phyloP scores from a whole-genome alignment of 805 yeast genomes.

The Wickerhamiella alocasiicola region DNA sequence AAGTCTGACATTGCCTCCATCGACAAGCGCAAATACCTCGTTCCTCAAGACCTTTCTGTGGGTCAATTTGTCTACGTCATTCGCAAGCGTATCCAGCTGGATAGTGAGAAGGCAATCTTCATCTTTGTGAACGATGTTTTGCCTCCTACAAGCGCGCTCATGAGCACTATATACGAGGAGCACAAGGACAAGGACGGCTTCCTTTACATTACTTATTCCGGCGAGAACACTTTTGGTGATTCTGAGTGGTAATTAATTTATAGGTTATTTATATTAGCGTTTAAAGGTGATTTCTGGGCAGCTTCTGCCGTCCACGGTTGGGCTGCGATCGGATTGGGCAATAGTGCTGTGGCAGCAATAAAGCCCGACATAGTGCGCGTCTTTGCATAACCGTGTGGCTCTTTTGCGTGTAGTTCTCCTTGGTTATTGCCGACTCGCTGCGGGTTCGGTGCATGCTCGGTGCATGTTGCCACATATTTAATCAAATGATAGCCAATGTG shows the following conservation, averaged over 20 bases:
- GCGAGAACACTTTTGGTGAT: conserved; percentile 90
- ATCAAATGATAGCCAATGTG: no score
- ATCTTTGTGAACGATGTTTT: conserved; percentile 92
- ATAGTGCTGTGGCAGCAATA: no score
- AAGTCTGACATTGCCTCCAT: conserved; percentile 91
- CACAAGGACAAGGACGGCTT: conserved; percentile 98
- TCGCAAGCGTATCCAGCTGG: conserved; percentile 88
- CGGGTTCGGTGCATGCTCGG: no score
- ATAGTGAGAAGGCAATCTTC: conserved; percentile 95
- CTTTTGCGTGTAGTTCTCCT: no score
- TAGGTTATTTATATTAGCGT: conserved; percentile 4
- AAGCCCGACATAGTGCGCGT: no score
- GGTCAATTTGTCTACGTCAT: conserved; percentile 98
- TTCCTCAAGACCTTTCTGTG: conserved; percentile 89
- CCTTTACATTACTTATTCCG: conserved; percentile 87
- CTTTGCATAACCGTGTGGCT: no score
- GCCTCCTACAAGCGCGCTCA: conserved; percentile 95
- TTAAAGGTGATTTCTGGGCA: no score
- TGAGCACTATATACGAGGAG: conserved; percentile 90
- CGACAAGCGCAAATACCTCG: conserved; percentile 93
- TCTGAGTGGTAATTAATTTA: conserved; percentile 3
- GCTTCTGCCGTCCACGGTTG: no score
- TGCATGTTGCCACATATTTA: no score
- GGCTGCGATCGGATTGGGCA: no score
- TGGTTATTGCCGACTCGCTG: no score